Base-by-base conservation (phyloP, 306 rosid genomes). In the Gynostemma pentaphyllum region DNA sequence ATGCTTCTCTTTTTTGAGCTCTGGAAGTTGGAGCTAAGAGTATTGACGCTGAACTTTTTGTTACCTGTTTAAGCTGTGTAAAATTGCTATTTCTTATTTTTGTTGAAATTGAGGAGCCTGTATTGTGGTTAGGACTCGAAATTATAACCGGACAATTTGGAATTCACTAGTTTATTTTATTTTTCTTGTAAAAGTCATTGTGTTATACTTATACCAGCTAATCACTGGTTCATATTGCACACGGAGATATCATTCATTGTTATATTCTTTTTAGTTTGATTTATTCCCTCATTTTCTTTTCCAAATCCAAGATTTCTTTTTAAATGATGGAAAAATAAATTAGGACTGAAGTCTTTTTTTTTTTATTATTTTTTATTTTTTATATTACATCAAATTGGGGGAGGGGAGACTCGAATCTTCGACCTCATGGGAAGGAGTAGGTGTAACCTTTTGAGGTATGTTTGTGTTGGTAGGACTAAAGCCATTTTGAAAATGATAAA, bases 21-120 rank as follows among this genome's bases (percentile, higher is more conserved):
- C 72, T 21, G 30, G 75, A 70, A 72, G 72, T 66, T 67, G 51
- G 80, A 75, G 78, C 80, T n/a, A 24, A 64, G 68, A 71, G 76
- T 68, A 60, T 67, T 47, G 71, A 75, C 74, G 62, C 73, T 24
- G 45, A 68, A 67, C 70, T 73, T 44, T n/a, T 69, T 70, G 69
- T 69, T 80, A 47, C 70, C 69, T 65, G 32, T 64, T 28, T 55
- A 67, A 71, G 53, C 75, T 53, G 27, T 68, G 85, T 77, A 77
- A 68, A 77, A 77, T 80, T 52, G 76, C 51, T 37, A 42, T 41
- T 73, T 53, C 66, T 54, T 36, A 13, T 11, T 14, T 19, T 34
- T 64, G 40, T 68, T 67, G 68, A 53, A 63, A 65, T 71, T 40
- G 59, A 64, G 70, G 80, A 80, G 75, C 70, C 73, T 76, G 75